phyloP scores from a whole-genome alignment of 2,329 filamentous ascomycete species.

The Zymoseptoria crescenta region DNA sequence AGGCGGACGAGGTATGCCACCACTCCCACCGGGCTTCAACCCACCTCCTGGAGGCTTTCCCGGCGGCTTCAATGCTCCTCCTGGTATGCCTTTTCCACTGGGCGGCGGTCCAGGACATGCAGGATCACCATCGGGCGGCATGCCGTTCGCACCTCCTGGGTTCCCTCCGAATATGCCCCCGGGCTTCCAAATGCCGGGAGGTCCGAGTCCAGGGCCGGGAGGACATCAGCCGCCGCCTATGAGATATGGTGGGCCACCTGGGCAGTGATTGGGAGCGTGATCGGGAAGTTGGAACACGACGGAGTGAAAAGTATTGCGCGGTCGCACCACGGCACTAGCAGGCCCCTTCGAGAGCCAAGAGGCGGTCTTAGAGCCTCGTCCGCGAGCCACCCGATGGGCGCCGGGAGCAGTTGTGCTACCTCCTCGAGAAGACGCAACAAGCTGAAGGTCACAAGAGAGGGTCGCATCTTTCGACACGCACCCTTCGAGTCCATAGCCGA shows the following conservation, averaged over 20 bases:
- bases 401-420: background rate
- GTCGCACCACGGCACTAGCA: background rate
- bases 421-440: background rate
- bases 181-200: background rate
- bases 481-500: background rate
- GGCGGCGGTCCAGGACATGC: conserved; percentile 28
- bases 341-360: background rate
- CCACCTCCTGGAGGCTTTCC: conserved; percentile 32
- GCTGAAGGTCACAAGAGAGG: background rate
- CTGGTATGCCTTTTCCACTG: conserved; percentile 30
- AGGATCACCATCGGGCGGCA: conserved; percentile 22
- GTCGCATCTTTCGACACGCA: background rate
- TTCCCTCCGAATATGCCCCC: conserved; percentile 19
- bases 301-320: background rate
- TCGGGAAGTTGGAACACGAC: background rate
- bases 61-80: conserved; percentile 27
- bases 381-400: background rate
- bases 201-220: conserved; percentile 2
- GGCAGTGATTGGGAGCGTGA: background rate
- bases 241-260: background rate
- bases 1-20: conserved; percentile 21
- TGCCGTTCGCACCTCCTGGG: conserved; percentile 23
- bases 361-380: background rate
- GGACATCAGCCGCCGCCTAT: conserved; percentile 3
- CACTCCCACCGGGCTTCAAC: conserved; percentile 31